Percentiles rank a stretch among this genome's conserved stretches.
phyloP scores from a whole-genome alignment of 2,329 filamentous ascomycete genomes.

The Trichoderma sp. region DNA sequence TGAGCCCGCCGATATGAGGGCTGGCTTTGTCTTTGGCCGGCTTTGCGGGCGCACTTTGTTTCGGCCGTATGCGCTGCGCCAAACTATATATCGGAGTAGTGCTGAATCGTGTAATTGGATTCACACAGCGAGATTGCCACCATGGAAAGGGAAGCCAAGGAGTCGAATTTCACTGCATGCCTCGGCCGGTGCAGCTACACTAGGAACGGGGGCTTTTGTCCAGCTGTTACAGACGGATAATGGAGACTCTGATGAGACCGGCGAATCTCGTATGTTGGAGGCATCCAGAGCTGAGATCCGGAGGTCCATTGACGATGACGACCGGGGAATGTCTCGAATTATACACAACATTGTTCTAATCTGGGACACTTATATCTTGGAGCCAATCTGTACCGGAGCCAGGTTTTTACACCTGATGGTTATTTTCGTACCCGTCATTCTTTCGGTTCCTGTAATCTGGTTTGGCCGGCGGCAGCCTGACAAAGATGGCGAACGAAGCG shows the following conservation, averaged over 20 bases:
- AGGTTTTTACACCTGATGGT: conserved; percentile 84
- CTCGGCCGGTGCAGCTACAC: conserved; percentile 44
- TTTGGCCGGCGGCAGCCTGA: conserved; percentile 65
- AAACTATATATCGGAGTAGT: conserved; percentile 29
- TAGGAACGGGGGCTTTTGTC: conserved; percentile 60
- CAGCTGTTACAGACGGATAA: conserved; percentile 59
- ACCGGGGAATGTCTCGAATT: conserved; percentile 60
- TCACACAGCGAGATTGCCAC: conserved; percentile 32
- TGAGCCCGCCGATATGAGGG: conserved; percentile 47
- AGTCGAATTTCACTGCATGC: conserved; percentile 41
- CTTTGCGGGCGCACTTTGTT: conserved; percentile 45
- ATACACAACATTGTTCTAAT: conserved; percentile 64
- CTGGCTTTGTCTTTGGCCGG: conserved; percentile 46
- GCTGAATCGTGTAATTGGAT: conserved; percentile 32
- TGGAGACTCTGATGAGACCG: conserved; percentile 58
- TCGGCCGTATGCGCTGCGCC: conserved; percentile 32
- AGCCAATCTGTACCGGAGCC: conserved; percentile 82
- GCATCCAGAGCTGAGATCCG: conserved; percentile 75
- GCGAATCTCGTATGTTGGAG: conserved; percentile 84
- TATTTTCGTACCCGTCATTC: conserved; percentile 89
- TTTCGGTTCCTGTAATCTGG: conserved; percentile 79
- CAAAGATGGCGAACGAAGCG: conserved; percentile 72
- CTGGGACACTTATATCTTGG: conserved; percentile 72
- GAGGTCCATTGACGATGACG: conserved; percentile 65
- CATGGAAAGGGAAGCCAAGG: conserved; percentile 31